Evolutionary conservation across 1,284 basidiomycete species (phyloP).

Genomic region (Calocybe gambosa): DNA sequence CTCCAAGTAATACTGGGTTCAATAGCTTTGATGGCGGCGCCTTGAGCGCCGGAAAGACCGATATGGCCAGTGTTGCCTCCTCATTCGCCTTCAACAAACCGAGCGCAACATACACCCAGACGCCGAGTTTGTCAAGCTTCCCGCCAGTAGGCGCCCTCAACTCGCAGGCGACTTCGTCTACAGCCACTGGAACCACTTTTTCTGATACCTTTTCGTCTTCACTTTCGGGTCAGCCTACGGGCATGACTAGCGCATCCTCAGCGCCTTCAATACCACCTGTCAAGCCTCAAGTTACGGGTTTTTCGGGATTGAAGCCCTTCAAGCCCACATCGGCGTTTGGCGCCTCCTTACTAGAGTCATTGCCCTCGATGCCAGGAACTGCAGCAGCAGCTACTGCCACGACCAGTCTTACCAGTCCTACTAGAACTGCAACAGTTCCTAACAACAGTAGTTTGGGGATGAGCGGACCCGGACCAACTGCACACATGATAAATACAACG

Average conservation of each 20-base stretch:
- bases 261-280: slow-evolving; percentile 30
- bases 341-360: slow-evolving; percentile 67
- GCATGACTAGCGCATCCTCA: slow-evolving; percentile 33
- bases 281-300: slow-evolving; percentile 78
- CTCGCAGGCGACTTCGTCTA: slow-evolving; percentile 32
- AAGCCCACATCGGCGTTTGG: slow-evolving; percentile 90
- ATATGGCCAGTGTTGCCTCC: slow-evolving; percentile 65
- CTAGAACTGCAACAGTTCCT: slow-evolving; percentile 5
- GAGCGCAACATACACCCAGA: slow-evolving; percentile 17
- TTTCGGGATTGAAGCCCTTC: slow-evolving; percentile 80
- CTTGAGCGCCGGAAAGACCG: slow-evolving; percentile 37
- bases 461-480: slow-evolving; percentile 4
- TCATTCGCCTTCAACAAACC: slow-evolving; percentile 50
- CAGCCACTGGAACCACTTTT: slow-evolving; percentile 35
- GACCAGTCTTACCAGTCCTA: slow-evolving; percentile 17
- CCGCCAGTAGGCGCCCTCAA: slow-evolving; percentile 18
- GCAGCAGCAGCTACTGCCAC: slow-evolving; percentile 42
- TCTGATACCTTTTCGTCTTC: slow-evolving; percentile 47
- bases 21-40: slow-evolving; percentile 35
- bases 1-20: slow-evolving; percentile 21
- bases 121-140: slow-evolving; percentile 14
- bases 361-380: slow-evolving; percentile 69
- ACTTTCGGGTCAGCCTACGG: slow-evolving; percentile 45
- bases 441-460: slow-evolving; percentile 3
- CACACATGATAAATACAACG: slow-evolving; percentile 8